These are phyloP conservation scores for Cutaneotrichosporon daszewskae DNA, from an alignment of 1,284 basidiomycete species.

Conservation along the genomic window DNA sequence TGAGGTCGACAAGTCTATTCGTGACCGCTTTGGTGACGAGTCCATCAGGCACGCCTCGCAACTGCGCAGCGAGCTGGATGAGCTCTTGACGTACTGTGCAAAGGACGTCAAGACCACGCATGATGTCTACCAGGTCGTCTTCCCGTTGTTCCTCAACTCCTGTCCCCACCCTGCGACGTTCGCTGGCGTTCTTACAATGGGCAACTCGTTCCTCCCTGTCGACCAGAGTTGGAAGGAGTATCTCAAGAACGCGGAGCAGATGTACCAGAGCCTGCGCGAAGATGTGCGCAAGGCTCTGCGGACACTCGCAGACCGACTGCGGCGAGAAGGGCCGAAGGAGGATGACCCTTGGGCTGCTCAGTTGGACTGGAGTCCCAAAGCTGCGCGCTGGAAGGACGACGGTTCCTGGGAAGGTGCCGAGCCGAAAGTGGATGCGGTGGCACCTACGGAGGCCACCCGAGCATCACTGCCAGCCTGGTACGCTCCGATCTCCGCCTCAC, in stretches of 20 bases:
- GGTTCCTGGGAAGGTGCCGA: constrained; percentile 7
- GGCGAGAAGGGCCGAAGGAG: constrained; percentile 53
- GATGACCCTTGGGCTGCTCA: constrained; percentile 83
- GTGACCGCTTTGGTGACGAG: constrained; percentile 63
- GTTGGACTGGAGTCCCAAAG: constrained; percentile 92
- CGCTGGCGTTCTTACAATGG: constrained; percentile 86
- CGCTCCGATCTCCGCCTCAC: constrained; percentile 7
- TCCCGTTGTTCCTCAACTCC: constrained; percentile 75
- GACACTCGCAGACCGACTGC: constrained; percentile 59
- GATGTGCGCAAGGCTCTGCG: constrained; percentile 63
- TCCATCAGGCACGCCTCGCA: constrained; percentile 49
- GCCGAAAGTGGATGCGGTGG: background rate
- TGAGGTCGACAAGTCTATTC: constrained; percentile 69
- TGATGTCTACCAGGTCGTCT: constrained; percentile 68
- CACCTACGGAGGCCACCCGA: background rate
- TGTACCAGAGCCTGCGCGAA: constrained; percentile 69
- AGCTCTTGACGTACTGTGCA: constrained; percentile 84
- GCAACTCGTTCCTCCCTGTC: constrained; percentile 83
- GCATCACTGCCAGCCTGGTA: constrained; percentile 23
- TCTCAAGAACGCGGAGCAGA: constrained; percentile 67
- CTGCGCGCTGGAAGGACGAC: constrained; percentile 55
- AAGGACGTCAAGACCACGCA: constrained; percentile 81
- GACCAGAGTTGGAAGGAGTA: constrained; percentile 85
- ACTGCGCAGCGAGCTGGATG: constrained; percentile 62
- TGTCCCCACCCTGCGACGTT: constrained; percentile 94